Base-by-base conservation (phyloP, 1,139 yeast genomes). In the Suhomyces choctaworum region DNA sequence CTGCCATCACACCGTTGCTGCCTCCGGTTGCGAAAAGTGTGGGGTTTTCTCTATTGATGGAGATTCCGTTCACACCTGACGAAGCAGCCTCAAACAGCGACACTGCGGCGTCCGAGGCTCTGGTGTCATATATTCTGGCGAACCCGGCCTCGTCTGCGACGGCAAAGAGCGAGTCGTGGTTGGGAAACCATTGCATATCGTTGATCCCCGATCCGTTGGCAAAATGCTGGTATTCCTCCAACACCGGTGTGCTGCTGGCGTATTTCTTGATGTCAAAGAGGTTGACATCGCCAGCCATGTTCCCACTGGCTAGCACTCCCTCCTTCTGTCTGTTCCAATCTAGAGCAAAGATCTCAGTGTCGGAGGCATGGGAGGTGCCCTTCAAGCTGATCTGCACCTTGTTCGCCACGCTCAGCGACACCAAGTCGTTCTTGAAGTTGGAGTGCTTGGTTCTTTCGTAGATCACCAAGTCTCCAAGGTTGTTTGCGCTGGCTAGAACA, bases 21-120 rank as follows among this genome's bases (percentile, higher is more conserved):
- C 82, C 84, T 2, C 94, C 97, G 0, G 89, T 72, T 1, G 88
- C 89, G 11, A 85, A 49, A 24, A 78, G 66, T 45, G 53, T 47
- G 39, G 70, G 71, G 46, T 80, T 76, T 1, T 64, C 63, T 0
- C 78, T 78, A 54, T 82, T 86, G 51, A 85, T 73, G 26, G 82
- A 73, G 7, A 90, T 56, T 4, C 84, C 64, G 56, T 89, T 88
- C 28, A 87, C 66, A 2, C 86, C 82, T 11, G 54, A 60, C 1
- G 52, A 38, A 27, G 73, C 74, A 6, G 65, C 62, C 22, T 57
- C 49, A 16, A 58, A 48, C 30, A 56, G 44, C 7, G 54, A 47
- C 9, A 62, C 52, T 7, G 63, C 32, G 4, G 46, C 33, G 7
- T 42, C 31, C n/a, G 45, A 26, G 16, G 54, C 26, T 14, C 45